Evolutionary conservation across 495 filamentous ascomycete species (phyloP).

Genomic region (Lophiotrema nucula): DNA sequence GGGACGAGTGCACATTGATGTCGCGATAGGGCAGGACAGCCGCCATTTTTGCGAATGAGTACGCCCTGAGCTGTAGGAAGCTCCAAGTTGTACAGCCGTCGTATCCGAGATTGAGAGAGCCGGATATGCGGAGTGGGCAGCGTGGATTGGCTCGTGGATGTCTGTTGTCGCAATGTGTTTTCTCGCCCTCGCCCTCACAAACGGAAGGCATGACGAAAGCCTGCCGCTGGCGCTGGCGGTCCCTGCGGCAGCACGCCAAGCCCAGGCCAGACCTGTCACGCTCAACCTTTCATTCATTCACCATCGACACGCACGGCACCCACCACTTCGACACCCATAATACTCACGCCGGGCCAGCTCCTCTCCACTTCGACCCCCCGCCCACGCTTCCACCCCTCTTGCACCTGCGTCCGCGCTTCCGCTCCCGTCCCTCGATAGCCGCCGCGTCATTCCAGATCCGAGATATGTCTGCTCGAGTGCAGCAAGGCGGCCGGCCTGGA

Average conservation of each 20-base stretch:
- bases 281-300: conserved; percentile 27
- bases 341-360: not conserved
- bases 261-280: conserved; percentile 8
- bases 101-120: too few relatives aligned
- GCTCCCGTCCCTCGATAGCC: conserved; percentile 18
- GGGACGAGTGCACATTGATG: conserved; percentile 89
- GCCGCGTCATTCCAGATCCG: conserved; percentile 25
- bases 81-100: not conserved
- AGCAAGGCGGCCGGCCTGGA: conserved; percentile 72
- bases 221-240: not conserved
- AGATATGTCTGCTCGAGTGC: conserved; percentile 76
- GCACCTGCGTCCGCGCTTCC: not conserved
- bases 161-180: conserved; percentile 14
- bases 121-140: too few relatives aligned
- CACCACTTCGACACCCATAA: not conserved
- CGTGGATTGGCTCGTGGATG: not conserved
- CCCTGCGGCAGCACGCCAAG: conserved; percentile 6
- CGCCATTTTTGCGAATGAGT: conserved; percentile 52
- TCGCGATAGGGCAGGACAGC: conserved; percentile 80
- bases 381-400: not conserved
- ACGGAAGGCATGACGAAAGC: conserved; percentile 27
- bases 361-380: not conserved
- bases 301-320: not conserved
- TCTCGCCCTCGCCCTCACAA: not conserved
- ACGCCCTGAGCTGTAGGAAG: not conserved